Conservation (phyloP, 305 asterid genomes). For the Andrographis paniculata region DNA sequence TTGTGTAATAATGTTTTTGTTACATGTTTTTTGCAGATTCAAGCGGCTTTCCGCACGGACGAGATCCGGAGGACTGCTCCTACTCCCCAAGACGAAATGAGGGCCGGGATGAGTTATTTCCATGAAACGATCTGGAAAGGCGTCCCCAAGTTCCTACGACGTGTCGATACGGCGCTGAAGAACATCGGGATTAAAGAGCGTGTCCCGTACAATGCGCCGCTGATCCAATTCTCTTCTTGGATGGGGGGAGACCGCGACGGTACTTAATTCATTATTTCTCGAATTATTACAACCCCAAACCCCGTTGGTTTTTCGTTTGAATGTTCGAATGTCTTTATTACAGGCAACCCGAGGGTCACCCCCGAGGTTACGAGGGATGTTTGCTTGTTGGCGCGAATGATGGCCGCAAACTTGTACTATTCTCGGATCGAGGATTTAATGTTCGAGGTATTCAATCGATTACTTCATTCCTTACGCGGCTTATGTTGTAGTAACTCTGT, state of each 20-base stretch:
- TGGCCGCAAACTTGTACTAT: slow-evolving; percentile 95
- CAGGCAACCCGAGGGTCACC: slow-evolving; percentile 95
- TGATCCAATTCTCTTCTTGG: slow-evolving; percentile 94
- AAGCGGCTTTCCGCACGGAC: slow-evolving; percentile 98
- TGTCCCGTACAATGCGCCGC: slow-evolving; percentile 90
- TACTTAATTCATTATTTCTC: slow-evolving; percentile 10
- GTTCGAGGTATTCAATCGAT: slow-evolving; percentile 62
- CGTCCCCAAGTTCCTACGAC: slow-evolving; percentile 85
- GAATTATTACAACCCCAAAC: neutral
- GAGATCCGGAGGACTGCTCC: slow-evolving; percentile 94
- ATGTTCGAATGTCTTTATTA: neutral
- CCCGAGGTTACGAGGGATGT: slow-evolving; percentile 55
- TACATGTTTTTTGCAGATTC: slow-evolving; percentile 47
- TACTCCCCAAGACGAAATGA: slow-evolving; percentile 97
- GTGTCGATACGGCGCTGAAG: slow-evolving; percentile 92
- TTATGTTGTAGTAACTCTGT: neutral
- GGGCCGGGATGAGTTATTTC: slow-evolving; percentile 99
- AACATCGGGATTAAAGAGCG: slow-evolving; percentile 90
- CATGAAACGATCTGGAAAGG: slow-evolving; percentile 99
- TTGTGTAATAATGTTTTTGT: too few relatives aligned
- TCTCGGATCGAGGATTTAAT: slow-evolving; percentile 95
- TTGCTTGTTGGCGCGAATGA: slow-evolving; percentile 70
- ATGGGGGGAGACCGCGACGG: slow-evolving; percentile 99
- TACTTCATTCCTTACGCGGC: neutral
- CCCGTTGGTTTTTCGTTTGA: neutral